These are phyloP conservation scores for Lactarius akahatsu DNA, from an alignment of 768 basidiomycete genomes.

Conservation along the genomic window DNA sequence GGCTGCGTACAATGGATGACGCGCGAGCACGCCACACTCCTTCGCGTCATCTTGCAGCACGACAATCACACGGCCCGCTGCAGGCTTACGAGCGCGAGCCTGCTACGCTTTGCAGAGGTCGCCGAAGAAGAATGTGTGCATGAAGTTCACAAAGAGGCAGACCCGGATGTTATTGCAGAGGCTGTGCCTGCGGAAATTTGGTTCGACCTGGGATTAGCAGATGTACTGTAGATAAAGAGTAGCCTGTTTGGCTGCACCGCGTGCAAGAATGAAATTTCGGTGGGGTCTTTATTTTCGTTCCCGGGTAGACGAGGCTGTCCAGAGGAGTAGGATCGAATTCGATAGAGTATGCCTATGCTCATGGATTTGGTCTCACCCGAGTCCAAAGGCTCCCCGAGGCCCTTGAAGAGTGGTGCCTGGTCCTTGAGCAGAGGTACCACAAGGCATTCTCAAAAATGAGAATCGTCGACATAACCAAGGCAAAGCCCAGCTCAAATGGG, in stretches of 20 bases:
- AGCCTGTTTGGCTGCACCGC: not conserved
- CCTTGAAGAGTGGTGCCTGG: no score
- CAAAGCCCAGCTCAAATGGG: not conserved
- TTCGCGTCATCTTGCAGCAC: constrained; percentile 6
- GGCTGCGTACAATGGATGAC: constrained; percentile 2
- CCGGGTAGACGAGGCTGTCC: not conserved
- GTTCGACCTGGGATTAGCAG: not conserved
- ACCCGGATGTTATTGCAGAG: not conserved
- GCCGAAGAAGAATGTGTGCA: not conserved
- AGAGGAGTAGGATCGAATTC: not conserved
- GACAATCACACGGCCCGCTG: constrained; percentile 4
- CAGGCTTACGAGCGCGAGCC: constrained; percentile 21
- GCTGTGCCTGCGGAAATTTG: constrained; percentile 4
- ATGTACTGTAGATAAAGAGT: not conserved
- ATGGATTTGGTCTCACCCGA: not conserved
- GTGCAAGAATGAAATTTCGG: not conserved
- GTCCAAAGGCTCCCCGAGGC: not conserved
- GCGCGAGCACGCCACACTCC: not conserved
- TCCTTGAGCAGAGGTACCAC: not conserved
- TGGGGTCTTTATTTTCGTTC: not conserved
- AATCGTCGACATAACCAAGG: not conserved
- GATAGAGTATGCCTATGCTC: not conserved
- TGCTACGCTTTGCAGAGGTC: not conserved
- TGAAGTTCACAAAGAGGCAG: not conserved
- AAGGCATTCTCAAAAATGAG: not conserved